A percentile compares a stretch with the other conserved stretches of the same genome.
phyloP scores from a whole-genome alignment of 257 asterid species.

The Fraxinus cuspidata region DNA sequence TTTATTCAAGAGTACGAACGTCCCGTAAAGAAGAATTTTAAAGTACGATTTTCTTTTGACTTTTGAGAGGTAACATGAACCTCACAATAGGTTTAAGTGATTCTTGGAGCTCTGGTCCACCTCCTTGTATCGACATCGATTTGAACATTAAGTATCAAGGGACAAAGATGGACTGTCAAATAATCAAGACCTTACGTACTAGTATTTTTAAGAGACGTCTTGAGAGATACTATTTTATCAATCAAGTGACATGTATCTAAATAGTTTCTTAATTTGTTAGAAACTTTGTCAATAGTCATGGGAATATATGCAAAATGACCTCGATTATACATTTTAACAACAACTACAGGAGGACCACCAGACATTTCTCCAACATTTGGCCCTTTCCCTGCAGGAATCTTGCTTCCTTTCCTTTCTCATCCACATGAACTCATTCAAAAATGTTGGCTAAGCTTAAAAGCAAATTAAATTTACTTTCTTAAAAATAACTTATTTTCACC shows the following conservation, averaged over 20 bases:
- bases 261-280: constrained; percentile 12
- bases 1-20: too few species aligned
- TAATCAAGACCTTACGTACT: background rate
- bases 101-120: too few species aligned
- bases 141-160: background rate
- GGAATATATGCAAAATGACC: constrained; percentile 21
- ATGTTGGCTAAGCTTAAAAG: background rate
- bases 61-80: too few species aligned
- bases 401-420: background rate
- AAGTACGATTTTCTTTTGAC: too few species aligned
- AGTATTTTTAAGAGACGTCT: background rate
- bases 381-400: constrained; percentile 29
- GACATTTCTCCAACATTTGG: constrained; percentile 16
- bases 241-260: background rate
- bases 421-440: background rate
- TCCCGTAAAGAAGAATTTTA: too few species aligned
- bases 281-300: constrained; percentile 17
- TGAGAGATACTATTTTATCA: background rate
- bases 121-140: background rate
- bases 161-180: background rate
- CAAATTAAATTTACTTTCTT: background rate
- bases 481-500: background rate
- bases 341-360: constrained; percentile 24
- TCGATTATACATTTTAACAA: background rate
- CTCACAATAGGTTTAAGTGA: too few species aligned